These are phyloP conservation scores for Leccinellum albellum DNA, from an alignment of 768 basidiomycete genomes.

Conservation along the genomic window DNA sequence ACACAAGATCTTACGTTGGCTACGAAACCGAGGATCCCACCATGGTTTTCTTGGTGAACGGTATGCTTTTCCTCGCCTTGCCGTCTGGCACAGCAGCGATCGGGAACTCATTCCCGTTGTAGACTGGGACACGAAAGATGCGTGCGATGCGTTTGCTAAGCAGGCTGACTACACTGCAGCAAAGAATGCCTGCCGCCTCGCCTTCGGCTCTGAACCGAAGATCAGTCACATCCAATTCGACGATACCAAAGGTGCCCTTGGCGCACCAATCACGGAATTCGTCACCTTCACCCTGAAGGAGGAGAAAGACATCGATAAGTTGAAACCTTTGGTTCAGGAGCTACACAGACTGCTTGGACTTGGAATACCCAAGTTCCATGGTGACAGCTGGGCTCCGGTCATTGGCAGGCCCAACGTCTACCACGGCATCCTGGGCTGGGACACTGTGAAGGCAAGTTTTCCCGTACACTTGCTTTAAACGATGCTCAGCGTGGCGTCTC, in stretches of 20 bases:
- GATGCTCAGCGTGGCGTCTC: not conserved
- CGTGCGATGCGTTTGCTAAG: slow-evolving; percentile 12
- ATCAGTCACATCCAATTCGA: slow-evolving; percentile 22
- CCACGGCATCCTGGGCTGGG: slow-evolving; percentile 36
- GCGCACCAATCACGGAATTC: slow-evolving; percentile 32
- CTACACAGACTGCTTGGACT: slow-evolving; percentile 17
- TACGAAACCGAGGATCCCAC: slow-evolving; percentile 26
- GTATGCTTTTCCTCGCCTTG: slow-evolving; percentile 1
- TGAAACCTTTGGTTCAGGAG: slow-evolving; percentile 21
- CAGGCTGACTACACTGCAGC: slow-evolving; percentile 3
- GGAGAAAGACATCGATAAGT: slow-evolving; percentile 14
- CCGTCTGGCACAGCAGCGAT: slow-evolving; percentile 5
- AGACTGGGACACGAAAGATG: slow-evolving; percentile 28
- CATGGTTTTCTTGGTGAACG: slow-evolving; percentile 27
- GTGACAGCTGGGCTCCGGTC: slow-evolving; percentile 29
- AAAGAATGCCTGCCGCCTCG: slow-evolving; percentile 2
- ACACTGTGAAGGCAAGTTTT: slow-evolving; percentile 29
- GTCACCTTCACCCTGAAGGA: slow-evolving; percentile 32
- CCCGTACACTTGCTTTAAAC: not conserved
- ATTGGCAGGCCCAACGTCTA: slow-evolving; percentile 17
- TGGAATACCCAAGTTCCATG: slow-evolving; percentile 24
- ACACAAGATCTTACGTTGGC: slow-evolving; percentile 28
- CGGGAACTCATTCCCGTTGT: not conserved
- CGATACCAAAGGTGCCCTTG: slow-evolving; percentile 13
- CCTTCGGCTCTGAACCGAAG: slow-evolving; percentile 19